These are phyloP conservation scores for Aspergillus aculeatus DNA, from an alignment of 2,329 filamentous ascomycete genomes.

Conservation along the genomic window DNA sequence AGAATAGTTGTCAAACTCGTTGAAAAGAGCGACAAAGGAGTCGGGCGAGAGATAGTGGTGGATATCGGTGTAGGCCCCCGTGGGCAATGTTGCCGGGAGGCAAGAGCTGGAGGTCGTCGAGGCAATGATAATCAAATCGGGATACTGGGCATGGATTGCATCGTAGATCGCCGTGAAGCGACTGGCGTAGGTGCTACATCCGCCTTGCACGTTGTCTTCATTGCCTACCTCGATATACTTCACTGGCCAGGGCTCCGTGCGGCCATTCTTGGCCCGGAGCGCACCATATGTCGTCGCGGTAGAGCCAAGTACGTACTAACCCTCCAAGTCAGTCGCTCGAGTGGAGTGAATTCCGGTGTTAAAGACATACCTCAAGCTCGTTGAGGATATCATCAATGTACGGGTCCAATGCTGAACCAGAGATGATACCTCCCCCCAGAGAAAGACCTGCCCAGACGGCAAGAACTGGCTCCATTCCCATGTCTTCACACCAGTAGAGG, in stretches of 20 bases:
- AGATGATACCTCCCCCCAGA: constrained; percentile 38
- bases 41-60: not conserved
- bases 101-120: constrained; percentile 17
- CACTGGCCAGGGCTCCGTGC: constrained; percentile 61
- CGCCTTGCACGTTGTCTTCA: constrained; percentile 61
- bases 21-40: not conserved
- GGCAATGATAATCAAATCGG: constrained; percentile 52
- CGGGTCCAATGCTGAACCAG: constrained; percentile 36
- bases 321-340: not conserved
- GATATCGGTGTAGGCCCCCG: not conserved
- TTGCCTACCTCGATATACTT: constrained; percentile 66
- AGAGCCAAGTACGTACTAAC: constrained; percentile 17
- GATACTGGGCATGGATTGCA: constrained; percentile 58
- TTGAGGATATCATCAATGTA: constrained; percentile 37
- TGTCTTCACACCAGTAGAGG: constrained; percentile 49
- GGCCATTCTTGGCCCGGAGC: constrained; percentile 59
- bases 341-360: not conserved
- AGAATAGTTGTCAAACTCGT: not conserved
- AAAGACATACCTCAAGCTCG: constrained; percentile 29
- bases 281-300: constrained; percentile 37
- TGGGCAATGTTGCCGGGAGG: not conserved
- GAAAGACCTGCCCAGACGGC: constrained; percentile 47
- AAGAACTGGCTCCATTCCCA: constrained; percentile 45
- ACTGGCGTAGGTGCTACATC: constrained; percentile 51
- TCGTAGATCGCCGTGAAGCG: constrained; percentile 60